Conservation (phyloP, 345 rosid genomes). For the Hibiscus mutabilis region DNA sequence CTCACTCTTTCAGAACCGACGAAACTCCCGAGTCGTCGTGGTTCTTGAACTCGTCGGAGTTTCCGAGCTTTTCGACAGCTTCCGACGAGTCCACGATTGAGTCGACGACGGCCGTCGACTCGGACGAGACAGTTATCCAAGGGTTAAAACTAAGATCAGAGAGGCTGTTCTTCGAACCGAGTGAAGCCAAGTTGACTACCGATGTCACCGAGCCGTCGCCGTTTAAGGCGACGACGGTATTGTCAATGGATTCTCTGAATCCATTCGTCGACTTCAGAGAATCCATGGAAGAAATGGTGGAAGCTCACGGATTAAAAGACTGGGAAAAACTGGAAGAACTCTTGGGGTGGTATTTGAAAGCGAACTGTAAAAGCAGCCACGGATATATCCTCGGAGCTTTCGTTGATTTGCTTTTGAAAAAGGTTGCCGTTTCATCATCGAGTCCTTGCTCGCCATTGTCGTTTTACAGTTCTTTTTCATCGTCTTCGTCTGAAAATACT, state of each 20-base stretch:
- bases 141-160: slow-evolving; percentile 45
- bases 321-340: slow-evolving; percentile 68
- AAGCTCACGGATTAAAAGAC: slow-evolving; percentile 51
- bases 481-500: slow-evolving; percentile 24
- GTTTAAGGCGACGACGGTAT: slow-evolving; percentile 39
- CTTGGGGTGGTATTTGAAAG: slow-evolving; percentile 55
- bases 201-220: slow-evolving; percentile 12
- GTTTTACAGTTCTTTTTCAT: slow-evolving; percentile 33
- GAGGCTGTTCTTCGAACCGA: slow-evolving; percentile 64
- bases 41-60: slow-evolving; percentile 31
- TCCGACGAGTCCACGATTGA: slow-evolving; percentile 23
- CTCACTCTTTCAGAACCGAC: slow-evolving; percentile 54
- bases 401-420: slow-evolving; percentile 54
- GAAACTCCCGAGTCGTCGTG: slow-evolving; percentile 17
- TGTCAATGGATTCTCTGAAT: slow-evolving; percentile 64
- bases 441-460: slow-evolving; percentile 45
- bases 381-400: slow-evolving; percentile 67
- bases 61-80: slow-evolving; percentile 35
- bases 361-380: slow-evolving; percentile 62
- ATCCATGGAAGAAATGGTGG: slow-evolving; percentile 97
- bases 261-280: slow-evolving; percentile 68
- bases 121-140: slow-evolving; percentile 44
- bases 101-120: background rate
- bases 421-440: slow-evolving; percentile 7
- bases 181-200: background rate